Evolutionary conservation across 352 stramenopile species (phyloP).

Genomic region (Aphanomyces astaci): DNA sequence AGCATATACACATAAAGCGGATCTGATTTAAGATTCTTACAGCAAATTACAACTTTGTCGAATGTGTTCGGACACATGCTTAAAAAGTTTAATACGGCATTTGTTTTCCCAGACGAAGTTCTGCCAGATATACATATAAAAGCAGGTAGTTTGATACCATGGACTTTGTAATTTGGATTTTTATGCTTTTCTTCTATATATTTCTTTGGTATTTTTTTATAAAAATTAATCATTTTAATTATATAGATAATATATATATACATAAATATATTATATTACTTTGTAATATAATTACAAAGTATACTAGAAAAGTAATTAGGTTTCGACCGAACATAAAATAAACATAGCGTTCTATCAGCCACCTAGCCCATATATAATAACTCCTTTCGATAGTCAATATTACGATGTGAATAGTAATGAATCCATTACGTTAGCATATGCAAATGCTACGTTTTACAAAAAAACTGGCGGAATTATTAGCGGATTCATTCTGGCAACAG

Average conservation of each 20-base stretch:
- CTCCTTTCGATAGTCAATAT: neutral
- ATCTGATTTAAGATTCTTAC: too few species aligned
- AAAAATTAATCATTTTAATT: neutral
- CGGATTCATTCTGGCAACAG: too few species aligned
- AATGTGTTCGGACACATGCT: neutral
- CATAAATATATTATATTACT: constrained; percentile 5
- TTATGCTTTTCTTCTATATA: neutral
- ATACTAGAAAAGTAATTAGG: neutral
- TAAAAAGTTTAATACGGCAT: neutral
- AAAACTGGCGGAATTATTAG: too few species aligned
- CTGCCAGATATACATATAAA: neutral
- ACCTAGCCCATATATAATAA: neutral
- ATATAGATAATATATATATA: neutral
- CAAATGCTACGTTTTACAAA: neutral
- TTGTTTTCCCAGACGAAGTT: neutral
- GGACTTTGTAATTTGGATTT: neutral
- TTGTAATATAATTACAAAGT: neutral
- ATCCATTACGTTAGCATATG: neutral
- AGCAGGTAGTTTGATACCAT: neutral
- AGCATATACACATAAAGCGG: too few species aligned
- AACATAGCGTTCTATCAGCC: neutral
- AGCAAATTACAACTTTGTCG: neutral
- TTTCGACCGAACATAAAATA: too few species aligned
- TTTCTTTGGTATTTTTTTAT: neutral
- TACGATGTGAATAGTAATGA: neutral